Base-by-base conservation (phyloP, 2,329 filamentous ascomycete species). In the Calonectria pteridis region DNA sequence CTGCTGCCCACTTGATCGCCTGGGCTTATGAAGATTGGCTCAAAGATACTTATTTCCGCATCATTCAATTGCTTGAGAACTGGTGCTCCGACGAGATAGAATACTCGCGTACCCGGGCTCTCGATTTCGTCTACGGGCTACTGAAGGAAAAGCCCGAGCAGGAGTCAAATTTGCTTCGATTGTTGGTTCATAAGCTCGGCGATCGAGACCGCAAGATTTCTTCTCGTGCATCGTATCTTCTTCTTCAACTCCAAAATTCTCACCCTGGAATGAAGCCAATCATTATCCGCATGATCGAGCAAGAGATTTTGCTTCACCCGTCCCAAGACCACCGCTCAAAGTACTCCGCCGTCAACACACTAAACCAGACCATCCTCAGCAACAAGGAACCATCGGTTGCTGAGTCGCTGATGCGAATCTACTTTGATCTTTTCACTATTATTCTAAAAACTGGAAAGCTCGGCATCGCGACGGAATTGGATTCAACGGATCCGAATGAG, bases 21-120 rank as follows among this genome's bases (percentile, higher is more conserved):
- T 99, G 96, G 96, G 93, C 93, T 1, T 99, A 94, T 78, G 97
- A 99, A 84, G 95, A 98, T 83, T 98, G 96, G 94, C 87, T 99
- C 71, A 99, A 99, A 87, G 93, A 94, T 73, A 93, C 93, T 43
- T 99, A 97, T 84, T 99, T 98, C 84, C 95, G 96, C 79, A 91
- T 98, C 77, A 90, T 99, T 71, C 96, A 98, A 84, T 91, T 97
- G 55, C 89, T 99, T 20, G 97, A 99, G 84, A 90, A 91, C 16
- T 98, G 97, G 95, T 98, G 95, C 83, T 95, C 94, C 69, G 97
- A 99, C 79, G 97, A 98, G 86, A 94, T 99, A 68, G 95, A 97
- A 82, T 98, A 96, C 84, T 95, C 97, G 50, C 93, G 97, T 74
- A 94, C 93, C 63, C 93, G 95, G 77, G 94, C 96, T 4, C 90